Percentiles rank a stretch among this genome's conserved stretches.
phyloP scores from a whole-genome alignment of 179 eudicot species.

The Beta corolliflora region DNA sequence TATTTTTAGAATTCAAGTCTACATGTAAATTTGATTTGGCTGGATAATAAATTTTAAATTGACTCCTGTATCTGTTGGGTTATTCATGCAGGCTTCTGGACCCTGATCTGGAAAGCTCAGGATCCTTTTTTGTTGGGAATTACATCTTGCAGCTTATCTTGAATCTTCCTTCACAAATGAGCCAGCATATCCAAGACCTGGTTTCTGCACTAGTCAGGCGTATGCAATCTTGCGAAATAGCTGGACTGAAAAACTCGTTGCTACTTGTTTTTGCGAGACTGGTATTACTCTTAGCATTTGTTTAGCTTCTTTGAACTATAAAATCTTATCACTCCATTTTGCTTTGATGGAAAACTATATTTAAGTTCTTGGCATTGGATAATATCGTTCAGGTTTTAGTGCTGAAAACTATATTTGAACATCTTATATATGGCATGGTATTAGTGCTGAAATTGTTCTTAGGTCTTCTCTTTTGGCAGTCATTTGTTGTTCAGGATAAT shows the following conservation, averaged over 20 bases:
- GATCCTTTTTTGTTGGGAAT: slow-evolving; percentile 92
- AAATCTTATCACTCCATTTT: background rate
- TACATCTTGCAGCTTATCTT: slow-evolving; percentile 90
- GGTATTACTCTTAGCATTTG: slow-evolving; percentile 42
- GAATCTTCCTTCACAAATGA: slow-evolving; percentile 97
- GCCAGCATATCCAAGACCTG: slow-evolving; percentile 77
- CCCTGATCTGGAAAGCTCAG: slow-evolving; percentile 90
- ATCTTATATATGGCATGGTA: background rate
- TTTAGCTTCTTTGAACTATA: slow-evolving; percentile 8
- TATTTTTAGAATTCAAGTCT: background rate
- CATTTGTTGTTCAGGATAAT: background rate
- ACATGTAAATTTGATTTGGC: background rate
- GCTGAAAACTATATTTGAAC: too few species aligned
- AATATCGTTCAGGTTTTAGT: background rate
- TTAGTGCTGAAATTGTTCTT: background rate
- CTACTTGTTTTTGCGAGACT: slow-evolving; percentile 83
- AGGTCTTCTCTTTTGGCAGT: background rate
- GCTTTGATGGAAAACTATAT: background rate
- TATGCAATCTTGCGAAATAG: slow-evolving; percentile 73
- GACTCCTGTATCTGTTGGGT: slow-evolving; percentile 4
- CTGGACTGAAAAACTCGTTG: slow-evolving; percentile 80
- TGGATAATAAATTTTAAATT: background rate
- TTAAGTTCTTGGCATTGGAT: background rate
- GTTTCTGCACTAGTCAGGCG: slow-evolving; percentile 91
- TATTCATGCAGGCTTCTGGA: slow-evolving; percentile 80